These are phyloP conservation scores for Aspergillus novofumigatus DNA, from an alignment of 2,329 filamentous ascomycete species.

Conservation along the genomic window DNA sequence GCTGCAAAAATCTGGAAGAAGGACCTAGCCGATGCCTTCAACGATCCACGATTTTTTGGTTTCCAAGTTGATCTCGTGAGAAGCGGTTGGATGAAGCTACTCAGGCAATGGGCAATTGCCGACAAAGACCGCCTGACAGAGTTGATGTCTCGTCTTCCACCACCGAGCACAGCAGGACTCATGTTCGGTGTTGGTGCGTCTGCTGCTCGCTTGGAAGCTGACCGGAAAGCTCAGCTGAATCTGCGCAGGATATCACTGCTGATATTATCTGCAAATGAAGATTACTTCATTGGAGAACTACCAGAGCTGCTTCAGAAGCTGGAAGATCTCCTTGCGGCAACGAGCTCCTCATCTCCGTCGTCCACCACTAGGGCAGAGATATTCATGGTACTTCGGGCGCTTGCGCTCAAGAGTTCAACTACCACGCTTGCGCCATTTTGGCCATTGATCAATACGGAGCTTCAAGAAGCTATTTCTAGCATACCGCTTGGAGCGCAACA, in stretches of 20 bases:
- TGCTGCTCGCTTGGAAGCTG: conserved; percentile 88
- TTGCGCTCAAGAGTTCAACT: conserved; percentile 73
- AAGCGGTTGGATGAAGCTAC: conserved; percentile 73
- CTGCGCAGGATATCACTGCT: conserved; percentile 77
- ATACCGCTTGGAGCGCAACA: conserved; percentile 66
- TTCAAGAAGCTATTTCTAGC: conserved; percentile 74
- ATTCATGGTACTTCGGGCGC: conserved; percentile 78
- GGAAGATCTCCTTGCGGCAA: conserved; percentile 79
- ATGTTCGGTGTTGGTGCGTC: conserved; percentile 98
- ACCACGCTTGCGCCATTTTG: conserved; percentile 80
- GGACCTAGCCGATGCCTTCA: conserved; percentile 87
- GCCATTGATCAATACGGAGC: conserved; percentile 83
- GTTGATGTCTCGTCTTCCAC: conserved; percentile 69
- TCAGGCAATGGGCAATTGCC: conserved; percentile 76
- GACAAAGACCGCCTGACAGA: conserved; percentile 89
- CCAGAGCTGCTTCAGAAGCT: conserved; percentile 73
- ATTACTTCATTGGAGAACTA: conserved; percentile 76
- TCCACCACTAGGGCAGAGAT: conserved; percentile 84
- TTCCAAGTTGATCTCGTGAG: conserved; percentile 62
- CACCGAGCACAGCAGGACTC: conserved; percentile 89
- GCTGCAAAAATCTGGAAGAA: conserved; percentile 90
- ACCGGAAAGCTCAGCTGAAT: conserved; percentile 86
- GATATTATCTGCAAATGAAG: conserved; percentile 69
- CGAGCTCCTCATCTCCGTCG: conserved; percentile 83
- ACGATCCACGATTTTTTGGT: conserved; percentile 81